Conservation (phyloP, 2,329 filamentous ascomycete genomes). For the Diaporthe nobilis region DNA sequence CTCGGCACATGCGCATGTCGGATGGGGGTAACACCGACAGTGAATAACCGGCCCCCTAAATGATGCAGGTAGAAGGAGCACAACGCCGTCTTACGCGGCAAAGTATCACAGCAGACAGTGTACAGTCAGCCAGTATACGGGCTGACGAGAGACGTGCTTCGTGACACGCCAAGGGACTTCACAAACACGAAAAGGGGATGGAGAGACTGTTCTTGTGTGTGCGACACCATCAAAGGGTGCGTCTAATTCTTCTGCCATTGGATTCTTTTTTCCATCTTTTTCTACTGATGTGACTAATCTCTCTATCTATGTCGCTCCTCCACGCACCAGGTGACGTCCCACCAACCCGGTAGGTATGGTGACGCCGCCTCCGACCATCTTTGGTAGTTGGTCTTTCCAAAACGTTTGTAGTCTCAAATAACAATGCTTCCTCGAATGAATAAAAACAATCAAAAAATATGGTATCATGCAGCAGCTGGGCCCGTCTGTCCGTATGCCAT, state of each 20-base stretch:
- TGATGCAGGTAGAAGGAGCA: not conserved
- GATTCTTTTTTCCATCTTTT: conserved; percentile 8
- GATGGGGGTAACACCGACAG: not conserved
- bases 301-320: conserved; percentile 17
- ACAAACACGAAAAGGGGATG: not conserved
- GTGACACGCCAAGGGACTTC: not conserved
- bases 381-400: not conserved
- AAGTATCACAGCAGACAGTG: not conserved
- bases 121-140: not conserved
- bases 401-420: conserved; percentile 2
- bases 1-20: not conserved
- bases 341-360: not conserved
- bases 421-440: conserved; percentile 19
- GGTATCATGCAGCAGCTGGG: conserved; percentile 31
- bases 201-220: not conserved
- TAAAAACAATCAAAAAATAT: conserved; percentile 17
- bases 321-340: conserved; percentile 5
- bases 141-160: not conserved
- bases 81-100: not conserved
- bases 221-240: conserved; percentile 2
- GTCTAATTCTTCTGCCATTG: conserved; percentile 13
- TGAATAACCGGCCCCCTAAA: not conserved
- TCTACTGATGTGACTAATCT: conserved; percentile 9
- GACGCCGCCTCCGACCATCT: not conserved
- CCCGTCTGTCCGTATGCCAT: conserved; percentile 20